Evolutionary conservation across 2,329 filamentous ascomycete species (phyloP), one percentile per base, ranked within the genome.

Genomic region (Balansia obtecta): DNA sequence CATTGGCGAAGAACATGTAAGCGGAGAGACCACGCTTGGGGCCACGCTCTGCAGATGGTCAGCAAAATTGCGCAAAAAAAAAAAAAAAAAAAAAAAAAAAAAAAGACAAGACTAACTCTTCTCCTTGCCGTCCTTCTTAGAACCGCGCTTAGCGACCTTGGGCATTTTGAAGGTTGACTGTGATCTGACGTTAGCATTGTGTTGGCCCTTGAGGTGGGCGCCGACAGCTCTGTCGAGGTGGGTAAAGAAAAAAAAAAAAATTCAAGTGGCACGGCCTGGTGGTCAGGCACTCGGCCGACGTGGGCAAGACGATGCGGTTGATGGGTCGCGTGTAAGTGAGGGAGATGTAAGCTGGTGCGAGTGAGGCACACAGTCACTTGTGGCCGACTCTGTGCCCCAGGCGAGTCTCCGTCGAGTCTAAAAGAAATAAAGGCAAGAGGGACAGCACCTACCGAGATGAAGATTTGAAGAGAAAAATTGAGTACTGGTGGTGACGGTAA

Each of bases 1-100:
- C 93, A 67, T 97, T 97, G 82, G 93, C 93, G 70, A 97, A 98
- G 85, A 97, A 97, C 93, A 98, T 98, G 83, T 98, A 98, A 57
- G 93, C 93, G 49, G 93, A 97, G 47, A 98, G 88, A 77, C 91
- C 93, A 73, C 93, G 89, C 89, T 97, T 98, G 70, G 93, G 93
- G 54, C 90, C 91, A 37, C 52, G 52, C 52, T 53, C 52, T 53
- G 15, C 10, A n/a, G 7, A n/a, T 0, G 8, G 48, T 52, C 11
- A 52, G 43, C 95, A 63, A 9, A 15, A 18, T 11, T 38, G 42
- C 20, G 27, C 11, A 13, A 30, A 12, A n/a, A n/a, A n/a, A n/a
- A n/a, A n/a, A n/a, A n/a, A n/a, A n/a, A n/a, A n/a, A n/a, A n/a
- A n/a, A n/a, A n/a, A n/a, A n/a, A n/a, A n/a, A n/a, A n/a, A n/a